Conservation (phyloP, 176 grass and related monocot genomes). For the Hyparrhenia diplandra region DNA sequence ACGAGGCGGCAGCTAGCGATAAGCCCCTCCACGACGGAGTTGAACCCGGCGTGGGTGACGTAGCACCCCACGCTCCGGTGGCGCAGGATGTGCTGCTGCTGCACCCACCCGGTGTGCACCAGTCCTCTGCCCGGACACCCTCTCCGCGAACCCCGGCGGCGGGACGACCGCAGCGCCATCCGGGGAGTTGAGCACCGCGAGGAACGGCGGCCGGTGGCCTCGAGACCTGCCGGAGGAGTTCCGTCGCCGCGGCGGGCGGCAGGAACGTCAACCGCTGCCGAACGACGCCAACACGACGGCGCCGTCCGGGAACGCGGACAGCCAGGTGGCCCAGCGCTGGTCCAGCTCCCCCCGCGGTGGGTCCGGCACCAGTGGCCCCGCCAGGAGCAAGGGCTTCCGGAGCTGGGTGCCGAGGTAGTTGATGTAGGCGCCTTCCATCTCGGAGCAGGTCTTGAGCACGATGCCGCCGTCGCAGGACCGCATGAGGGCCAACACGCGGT, state of each 20-base stretch:
- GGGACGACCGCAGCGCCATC: no score
- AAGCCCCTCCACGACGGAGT: background rate
- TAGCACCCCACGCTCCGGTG: constrained; percentile 35
- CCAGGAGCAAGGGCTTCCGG: no score
- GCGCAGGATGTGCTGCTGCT: constrained; percentile 48
- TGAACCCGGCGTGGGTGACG: background rate
- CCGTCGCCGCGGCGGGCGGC: background rate
- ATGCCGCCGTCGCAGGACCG: no score
- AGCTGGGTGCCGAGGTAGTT: no score
- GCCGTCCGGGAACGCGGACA: background rate
- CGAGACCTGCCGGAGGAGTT: constrained; percentile 7
- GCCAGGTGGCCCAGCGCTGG: no score
- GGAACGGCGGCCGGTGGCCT: no score
- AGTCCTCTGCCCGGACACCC: constrained; percentile 18
- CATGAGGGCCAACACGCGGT: no score
- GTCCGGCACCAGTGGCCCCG: constrained; percentile 29
- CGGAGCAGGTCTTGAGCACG: no score
- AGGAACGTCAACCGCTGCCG: constrained; percentile 52
- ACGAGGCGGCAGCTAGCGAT: constrained; percentile 33
- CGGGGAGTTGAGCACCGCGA: no score
- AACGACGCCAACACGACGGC: constrained; percentile 45
- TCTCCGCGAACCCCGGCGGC: constrained; percentile 25
- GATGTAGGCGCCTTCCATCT: no score
- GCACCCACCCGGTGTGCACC: constrained; percentile 42
- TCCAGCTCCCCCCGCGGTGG: constrained; percentile 2